Evolutionary conservation across 169 alveolate species (phyloP), one percentile per base, ranked within the genome.

Genomic region (Babesia bigemina): DNA sequence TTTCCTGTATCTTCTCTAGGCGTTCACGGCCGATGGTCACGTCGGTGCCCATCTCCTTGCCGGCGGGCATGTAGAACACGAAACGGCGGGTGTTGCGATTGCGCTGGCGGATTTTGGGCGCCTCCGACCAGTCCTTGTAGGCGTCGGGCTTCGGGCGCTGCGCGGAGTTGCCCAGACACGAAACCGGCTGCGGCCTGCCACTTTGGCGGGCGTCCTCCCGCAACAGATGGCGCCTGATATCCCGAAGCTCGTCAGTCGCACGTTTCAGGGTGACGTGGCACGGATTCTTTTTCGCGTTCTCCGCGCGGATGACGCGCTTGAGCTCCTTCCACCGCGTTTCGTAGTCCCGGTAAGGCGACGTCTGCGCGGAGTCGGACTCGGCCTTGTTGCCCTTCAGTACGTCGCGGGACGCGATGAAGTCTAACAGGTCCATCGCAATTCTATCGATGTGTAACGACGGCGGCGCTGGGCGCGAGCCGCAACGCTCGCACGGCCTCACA

Each of bases 31-130:
- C 76, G 22, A 55, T 49, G 22, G 58, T 33, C 7, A 67, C 63
- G 24, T 67, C 76, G n/a, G 76, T 67, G 36, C 76, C 76, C 52
- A 53, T 42, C 39, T 19, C 53, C n/a, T 24, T 26, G 26, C 76
- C 76, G 0, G 65, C 76, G 13, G 76, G 76, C 76, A 67, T 67
- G 55, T 67, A 67, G 58, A 67, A 67, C 13, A 67, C 76, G 24
- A 67, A 67, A 7, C 58, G 29, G 44, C 76, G 76, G 36, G 26
- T 67, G n/a, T 44, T 24, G 29, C 49, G 49, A 16, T 55, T 55
- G 42, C 76, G 7, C 42, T 67, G 24, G 39, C 65, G 39, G 11
- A 67, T 13, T 8, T 28, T 9, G 16, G 55, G 55, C 1, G 22
- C 53, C 13, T 67, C 28, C 9, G 63, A 33, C 76, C 76, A 67